Evolutionary conservation across 441 rosid genomes (phyloP).

Genomic region (Pelargonium cotyledonis): DNA sequence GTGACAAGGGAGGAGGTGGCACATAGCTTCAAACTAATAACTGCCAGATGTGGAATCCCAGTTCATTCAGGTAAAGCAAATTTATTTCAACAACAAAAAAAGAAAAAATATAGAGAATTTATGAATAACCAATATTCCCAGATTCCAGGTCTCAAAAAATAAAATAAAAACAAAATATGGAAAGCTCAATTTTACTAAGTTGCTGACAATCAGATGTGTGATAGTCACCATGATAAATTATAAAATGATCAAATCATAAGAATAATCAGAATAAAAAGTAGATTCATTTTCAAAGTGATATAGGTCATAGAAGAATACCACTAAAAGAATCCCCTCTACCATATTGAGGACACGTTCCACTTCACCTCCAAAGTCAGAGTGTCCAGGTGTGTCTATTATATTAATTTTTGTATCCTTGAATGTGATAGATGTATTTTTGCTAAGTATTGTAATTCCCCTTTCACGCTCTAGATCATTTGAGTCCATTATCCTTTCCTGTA

Average conservation of each 20-base stretch:
- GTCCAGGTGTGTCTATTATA: conserved; percentile 96
- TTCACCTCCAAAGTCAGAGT: conserved; percentile 99
- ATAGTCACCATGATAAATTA: conserved; percentile 1
- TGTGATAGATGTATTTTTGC: conserved; percentile 91
- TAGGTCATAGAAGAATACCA: conserved; percentile 45
- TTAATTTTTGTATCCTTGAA: conserved; percentile 81
- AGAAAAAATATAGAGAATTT: too few species aligned
- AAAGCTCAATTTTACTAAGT: neutral
- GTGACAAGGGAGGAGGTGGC: too few species aligned
- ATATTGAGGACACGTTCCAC: conserved; percentile 96
- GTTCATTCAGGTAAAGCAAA: neutral
- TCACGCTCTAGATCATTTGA: conserved; percentile 95
- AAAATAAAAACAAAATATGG: neutral
- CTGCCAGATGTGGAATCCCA: neutral
- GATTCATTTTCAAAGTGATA: conserved; percentile 5
- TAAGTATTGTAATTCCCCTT: conserved; percentile 92
- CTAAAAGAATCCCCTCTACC: conserved; percentile 98
- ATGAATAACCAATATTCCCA: neutral
- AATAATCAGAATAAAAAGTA: neutral
- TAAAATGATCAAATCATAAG: neutral
- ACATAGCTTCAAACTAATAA: neutral
- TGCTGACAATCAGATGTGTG: neutral
- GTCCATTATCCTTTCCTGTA: conserved; percentile 95
- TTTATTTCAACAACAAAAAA: too few species aligned
- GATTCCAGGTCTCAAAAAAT: neutral